Percentiles rank a stretch among this genome's conserved stretches.
Evolutionary conservation across 768 basidiomycete genomes (phyloP).

Genomic region (Mycena alexandri): DNA sequence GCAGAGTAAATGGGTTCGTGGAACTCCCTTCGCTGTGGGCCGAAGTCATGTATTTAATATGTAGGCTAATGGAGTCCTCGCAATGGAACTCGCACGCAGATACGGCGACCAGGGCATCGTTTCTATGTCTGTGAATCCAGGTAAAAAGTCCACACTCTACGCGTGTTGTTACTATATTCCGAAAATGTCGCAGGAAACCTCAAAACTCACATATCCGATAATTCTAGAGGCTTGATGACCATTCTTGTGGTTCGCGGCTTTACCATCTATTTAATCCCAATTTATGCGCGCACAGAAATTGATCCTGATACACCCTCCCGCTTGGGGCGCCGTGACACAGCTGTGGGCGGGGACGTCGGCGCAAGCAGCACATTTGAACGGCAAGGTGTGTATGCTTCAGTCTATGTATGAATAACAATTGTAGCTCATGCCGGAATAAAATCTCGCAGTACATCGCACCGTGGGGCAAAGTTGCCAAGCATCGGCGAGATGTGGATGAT

Average conservation of each 20-base stretch:
- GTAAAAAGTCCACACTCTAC: no score
- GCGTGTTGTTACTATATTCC: no score
- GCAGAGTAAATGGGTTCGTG: slow-evolving; percentile 58
- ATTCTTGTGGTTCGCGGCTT: not conserved
- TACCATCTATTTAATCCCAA: not conserved
- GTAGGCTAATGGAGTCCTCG: slow-evolving; percentile 59
- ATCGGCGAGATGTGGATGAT: slow-evolving; percentile 42
- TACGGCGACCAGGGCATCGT: slow-evolving; percentile 63
- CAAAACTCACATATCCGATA: slow-evolving; percentile 22
- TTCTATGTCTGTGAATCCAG: slow-evolving; percentile 61
- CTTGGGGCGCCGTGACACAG: slow-evolving; percentile 57
- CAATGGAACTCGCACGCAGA: slow-evolving; percentile 61
- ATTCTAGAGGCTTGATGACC: not conserved
- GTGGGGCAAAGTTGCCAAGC: slow-evolving; percentile 45
- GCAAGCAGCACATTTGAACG: slow-evolving; percentile 50
- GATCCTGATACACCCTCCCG: slow-evolving; percentile 44
- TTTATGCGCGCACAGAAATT: slow-evolving; percentile 33
- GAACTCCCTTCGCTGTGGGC: no score
- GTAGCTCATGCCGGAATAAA: no score
- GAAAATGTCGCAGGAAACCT: slow-evolving; percentile 11
- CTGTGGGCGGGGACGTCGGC: slow-evolving; percentile 59
- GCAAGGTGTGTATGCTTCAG: slow-evolving; percentile 58
- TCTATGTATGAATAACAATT: not conserved
- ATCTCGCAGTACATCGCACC: slow-evolving; percentile 42
- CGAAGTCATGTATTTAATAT: no score